A percentile compares a stretch with the other conserved stretches of the same genome.
phyloP scores from a whole-genome alignment of 305 asterid genomes.

The Solanum hybrid region DNA sequence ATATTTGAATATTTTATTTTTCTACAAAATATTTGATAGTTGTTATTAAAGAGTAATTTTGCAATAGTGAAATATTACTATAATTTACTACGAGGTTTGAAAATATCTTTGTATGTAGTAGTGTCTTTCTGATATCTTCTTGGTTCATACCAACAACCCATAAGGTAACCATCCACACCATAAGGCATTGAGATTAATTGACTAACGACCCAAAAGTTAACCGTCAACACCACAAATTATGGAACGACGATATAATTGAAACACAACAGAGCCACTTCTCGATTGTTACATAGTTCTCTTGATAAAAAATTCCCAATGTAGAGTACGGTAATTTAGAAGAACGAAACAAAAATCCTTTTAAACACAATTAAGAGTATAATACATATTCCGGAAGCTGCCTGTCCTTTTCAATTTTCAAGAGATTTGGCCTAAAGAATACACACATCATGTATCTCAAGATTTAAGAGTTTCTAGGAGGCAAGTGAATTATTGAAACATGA shows the following conservation, averaged over 20 bases:
- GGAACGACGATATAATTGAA: too few relatives aligned
- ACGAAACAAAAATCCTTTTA: neutral
- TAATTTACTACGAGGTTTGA: neutral
- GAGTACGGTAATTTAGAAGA: neutral
- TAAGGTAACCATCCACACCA: too few relatives aligned
- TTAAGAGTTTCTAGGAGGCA: neutral
- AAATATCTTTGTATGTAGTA: neutral
- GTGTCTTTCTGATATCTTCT: neutral
- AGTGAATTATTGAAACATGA: neutral
- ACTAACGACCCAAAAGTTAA: neutral
- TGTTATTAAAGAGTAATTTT: neutral
- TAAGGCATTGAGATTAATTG: neutral
- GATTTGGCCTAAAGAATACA: neutral
- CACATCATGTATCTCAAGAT: neutral
- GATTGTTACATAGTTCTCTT: neutral
- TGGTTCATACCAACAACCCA: neutral
- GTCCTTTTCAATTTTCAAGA: neutral
- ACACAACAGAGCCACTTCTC: neutral
- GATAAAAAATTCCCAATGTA: neutral
- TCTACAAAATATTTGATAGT: neutral
- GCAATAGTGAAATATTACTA: neutral
- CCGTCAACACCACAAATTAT: too few relatives aligned
- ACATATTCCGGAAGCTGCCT: neutral
- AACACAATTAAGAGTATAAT: neutral
- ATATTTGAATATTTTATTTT: neutral